Evolutionary conservation across 2,329 filamentous ascomycete genomes (phyloP).

Genomic region (Monilinia laxa): DNA sequence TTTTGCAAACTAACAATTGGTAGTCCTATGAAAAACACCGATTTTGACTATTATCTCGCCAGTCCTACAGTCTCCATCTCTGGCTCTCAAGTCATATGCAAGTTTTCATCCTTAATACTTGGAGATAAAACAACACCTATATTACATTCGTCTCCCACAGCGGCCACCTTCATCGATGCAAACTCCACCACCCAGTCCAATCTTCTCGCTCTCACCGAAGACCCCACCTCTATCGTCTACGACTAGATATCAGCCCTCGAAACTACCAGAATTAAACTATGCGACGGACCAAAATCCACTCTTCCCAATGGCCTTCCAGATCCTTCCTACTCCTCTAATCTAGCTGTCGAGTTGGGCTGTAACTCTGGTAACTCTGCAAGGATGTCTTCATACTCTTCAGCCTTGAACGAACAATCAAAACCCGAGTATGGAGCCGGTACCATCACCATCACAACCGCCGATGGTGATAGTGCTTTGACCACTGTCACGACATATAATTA

Average conservation of each 20-base stretch:
- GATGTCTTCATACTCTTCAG: background rate
- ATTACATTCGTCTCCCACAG: background rate
- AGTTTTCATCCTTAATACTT: background rate
- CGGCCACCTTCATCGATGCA: background rate
- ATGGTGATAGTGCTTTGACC: background rate
- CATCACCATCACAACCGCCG: background rate
- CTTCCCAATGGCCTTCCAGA: background rate
- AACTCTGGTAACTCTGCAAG: background rate
- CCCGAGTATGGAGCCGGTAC: background rate
- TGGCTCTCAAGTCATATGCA: background rate
- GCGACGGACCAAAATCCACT: background rate
- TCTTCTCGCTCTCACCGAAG: background rate
- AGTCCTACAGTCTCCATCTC: background rate
- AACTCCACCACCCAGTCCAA: background rate
- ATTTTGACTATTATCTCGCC: background rate
- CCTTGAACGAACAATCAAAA: background rate
- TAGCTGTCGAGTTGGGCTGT: background rate
- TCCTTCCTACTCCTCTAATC: background rate
- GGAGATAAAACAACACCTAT: background rate
- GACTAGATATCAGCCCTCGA: background rate
- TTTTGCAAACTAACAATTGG: background rate
- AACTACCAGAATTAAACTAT: background rate
- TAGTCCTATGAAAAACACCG: background rate
- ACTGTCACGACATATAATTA: background rate
- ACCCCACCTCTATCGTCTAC: background rate